Conservation (phyloP, 192 early-diverging fungal genomes). For the Coemansia asiatica region DNA sequence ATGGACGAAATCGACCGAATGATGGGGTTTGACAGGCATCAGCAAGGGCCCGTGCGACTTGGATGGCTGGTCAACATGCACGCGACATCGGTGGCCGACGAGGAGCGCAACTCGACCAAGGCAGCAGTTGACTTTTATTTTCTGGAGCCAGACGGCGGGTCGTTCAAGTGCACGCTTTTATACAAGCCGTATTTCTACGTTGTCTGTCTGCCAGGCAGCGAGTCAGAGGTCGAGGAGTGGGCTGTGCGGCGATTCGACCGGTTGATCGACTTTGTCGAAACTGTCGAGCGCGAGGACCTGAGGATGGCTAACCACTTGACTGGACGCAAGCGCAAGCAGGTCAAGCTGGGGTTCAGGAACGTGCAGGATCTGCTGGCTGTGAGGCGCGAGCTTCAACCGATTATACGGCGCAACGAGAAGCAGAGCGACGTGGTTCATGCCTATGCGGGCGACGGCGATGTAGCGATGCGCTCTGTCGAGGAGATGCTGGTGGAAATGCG, state of each 20-base stretch:
- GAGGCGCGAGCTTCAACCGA: constrained; percentile 69
- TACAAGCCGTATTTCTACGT: constrained; percentile 94
- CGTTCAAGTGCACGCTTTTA: constrained; percentile 83
- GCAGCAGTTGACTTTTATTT: constrained; percentile 92
- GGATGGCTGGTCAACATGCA: constrained; percentile 99
- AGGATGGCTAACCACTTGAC: constrained; percentile 87
- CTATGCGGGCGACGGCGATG: constrained; percentile 60
- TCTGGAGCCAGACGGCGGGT: constrained; percentile 80
- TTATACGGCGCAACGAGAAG: constrained; percentile 68
- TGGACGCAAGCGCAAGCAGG: constrained; percentile 65
- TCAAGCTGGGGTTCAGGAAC: constrained; percentile 85
- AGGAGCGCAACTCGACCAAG: constrained; percentile 63
- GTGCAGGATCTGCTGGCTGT: constrained; percentile 76
- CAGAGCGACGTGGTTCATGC: constrained; percentile 62
- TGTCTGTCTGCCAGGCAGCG: constrained; percentile 72
- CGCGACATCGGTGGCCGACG: constrained; percentile 66
- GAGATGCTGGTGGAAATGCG: constrained; percentile 86
- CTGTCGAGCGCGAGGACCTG: constrained; percentile 81
- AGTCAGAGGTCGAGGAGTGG: constrained; percentile 85
- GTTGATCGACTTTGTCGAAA: constrained; percentile 62
- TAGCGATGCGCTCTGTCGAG: constrained; percentile 34
- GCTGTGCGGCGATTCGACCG: constrained; percentile 69
- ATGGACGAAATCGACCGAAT: constrained; percentile 58
- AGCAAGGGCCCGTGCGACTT: constrained; percentile 67
- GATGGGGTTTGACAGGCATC: constrained; percentile 68